Evolutionary conservation across 2,329 filamentous ascomycete genomes (phyloP), one percentile per base, ranked within the genome.

Genomic region (Fusarium penzigii): DNA sequence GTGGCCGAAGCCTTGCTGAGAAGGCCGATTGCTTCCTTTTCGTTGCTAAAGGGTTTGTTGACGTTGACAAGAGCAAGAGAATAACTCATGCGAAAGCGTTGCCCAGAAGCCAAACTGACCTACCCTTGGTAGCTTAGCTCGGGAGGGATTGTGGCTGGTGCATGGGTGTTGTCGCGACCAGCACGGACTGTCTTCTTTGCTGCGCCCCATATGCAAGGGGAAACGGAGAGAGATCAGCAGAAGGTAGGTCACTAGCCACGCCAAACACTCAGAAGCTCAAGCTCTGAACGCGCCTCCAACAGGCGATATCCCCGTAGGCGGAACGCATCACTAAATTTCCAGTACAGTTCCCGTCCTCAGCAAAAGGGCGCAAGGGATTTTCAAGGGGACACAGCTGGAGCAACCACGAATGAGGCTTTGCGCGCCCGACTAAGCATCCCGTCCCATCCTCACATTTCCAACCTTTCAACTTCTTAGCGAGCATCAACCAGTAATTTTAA

Each of bases 1-100:
- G 39, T 53, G 66, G 68, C 69, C 69, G 59, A 58, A 64, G 63
- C 68, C 68, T 60, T 64, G 61, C 62, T 55, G 51, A 64, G 11
- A 32, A 32, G 61, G 63, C 53, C 57, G 56, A 62, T 63, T 65
- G 66, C 65, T 66, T 61, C 62, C 61, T 11, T 32, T 55, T 58
- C 45, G 52, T 56, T 48, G 49, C 57, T 32, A 32, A 48, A n/a
- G 48, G 55, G 46, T 58, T 66, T 72, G 69, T 72, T 70, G 68
- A 72, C 59, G 67, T 64, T 66, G 52, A 49, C 46, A 51, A 54
- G 42, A 40, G 46, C 32, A 44, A 54, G 50, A 51, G 55, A 36
- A 41, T 56, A 55, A 61, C n/a, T n/a, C 11, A 46, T 41, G 57
- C 43, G 48, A 61, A 44, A 17, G 20, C 46, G 47, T 51, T 51